These are phyloP conservation scores for Ogataea dorogensis DNA, from an alignment of 805 yeast genomes.

Conservation along the genomic window DNA sequence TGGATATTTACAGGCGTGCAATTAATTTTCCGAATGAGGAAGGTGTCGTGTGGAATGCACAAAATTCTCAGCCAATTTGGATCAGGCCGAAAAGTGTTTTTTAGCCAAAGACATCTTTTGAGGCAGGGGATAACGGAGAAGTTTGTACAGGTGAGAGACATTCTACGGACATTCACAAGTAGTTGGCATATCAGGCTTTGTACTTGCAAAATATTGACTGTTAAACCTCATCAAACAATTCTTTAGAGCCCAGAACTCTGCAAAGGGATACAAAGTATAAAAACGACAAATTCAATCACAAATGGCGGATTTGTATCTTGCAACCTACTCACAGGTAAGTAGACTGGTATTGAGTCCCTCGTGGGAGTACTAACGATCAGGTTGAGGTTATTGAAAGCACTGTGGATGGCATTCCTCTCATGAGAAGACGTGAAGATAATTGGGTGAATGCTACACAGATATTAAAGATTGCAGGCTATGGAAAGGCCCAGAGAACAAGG, in stretches of 20 bases:
- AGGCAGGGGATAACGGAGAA: not conserved
- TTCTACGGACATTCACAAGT: not conserved
- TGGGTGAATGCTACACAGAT: conserved; percentile 93
- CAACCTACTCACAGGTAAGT: conserved; percentile 47
- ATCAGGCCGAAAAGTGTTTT: conserved; percentile 12
- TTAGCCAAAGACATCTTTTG: conserved; percentile 5
- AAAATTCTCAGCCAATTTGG: conserved; percentile 12
- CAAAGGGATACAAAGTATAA: conserved; percentile 6
- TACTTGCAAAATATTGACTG: not conserved
- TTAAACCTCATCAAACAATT: not conserved
- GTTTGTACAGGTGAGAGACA: conserved; percentile 3
- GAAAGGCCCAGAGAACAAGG: conserved; percentile 76
- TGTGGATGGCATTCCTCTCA: conserved; percentile 69
- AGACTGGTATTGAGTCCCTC: not conserved
- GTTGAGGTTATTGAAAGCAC: conserved; percentile 61
- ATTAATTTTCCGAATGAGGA: conserved; percentile 18
- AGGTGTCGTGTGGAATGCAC: conserved; percentile 13
- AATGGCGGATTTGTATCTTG: conserved; percentile 35
- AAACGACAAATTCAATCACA: not conserved
- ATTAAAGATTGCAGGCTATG: conserved; percentile 71
- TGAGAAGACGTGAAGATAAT: conserved; percentile 87
- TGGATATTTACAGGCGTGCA: conserved; percentile 2
- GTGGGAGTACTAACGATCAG: conserved; percentile 11
- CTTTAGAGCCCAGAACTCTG: not conserved
- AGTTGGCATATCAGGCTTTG: not conserved